phyloP scores from a whole-genome alignment of 805 yeast species.

The Saccharomycopsis sp. region DNA sequence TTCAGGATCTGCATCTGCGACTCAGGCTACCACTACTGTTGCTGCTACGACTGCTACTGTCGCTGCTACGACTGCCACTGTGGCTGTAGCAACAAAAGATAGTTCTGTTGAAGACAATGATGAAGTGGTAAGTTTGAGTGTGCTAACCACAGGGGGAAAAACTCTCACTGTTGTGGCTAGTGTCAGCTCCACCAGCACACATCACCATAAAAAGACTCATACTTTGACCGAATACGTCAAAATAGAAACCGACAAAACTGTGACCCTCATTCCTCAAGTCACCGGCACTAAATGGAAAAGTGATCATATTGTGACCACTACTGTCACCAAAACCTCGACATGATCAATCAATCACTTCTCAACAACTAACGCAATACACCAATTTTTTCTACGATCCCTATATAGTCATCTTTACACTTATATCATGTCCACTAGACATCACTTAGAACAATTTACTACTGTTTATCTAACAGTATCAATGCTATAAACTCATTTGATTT shows the following conservation, averaged over 20 bases:
- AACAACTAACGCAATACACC: background rate
- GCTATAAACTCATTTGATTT: background rate
- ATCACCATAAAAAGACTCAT: background rate
- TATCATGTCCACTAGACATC: background rate
- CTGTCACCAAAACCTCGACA: background rate
- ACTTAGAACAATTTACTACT: background rate
- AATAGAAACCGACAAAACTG: background rate
- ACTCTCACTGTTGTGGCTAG: background rate
- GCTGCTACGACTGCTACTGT: background rate
- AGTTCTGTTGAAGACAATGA: background rate
- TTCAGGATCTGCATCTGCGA: background rate
- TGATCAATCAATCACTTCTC: background rate
- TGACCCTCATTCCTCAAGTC: background rate
- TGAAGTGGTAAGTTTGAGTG: background rate
- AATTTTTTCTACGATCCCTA: background rate
- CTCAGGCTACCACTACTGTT: background rate
- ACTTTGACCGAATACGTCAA: background rate
- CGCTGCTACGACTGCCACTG: background rate
- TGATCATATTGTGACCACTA: background rate
- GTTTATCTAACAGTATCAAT: background rate
- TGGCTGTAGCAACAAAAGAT: background rate
- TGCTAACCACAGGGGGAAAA: background rate
- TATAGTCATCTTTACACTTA: background rate
- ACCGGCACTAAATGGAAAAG: background rate
- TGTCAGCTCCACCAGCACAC: background rate